Percentiles rank a stretch among this genome's conserved stretches.
These are phyloP conservation scores for Coemansia sp. DNA, from an alignment of 192 early-diverging fungal genomes.

Conservation along the genomic window DNA sequence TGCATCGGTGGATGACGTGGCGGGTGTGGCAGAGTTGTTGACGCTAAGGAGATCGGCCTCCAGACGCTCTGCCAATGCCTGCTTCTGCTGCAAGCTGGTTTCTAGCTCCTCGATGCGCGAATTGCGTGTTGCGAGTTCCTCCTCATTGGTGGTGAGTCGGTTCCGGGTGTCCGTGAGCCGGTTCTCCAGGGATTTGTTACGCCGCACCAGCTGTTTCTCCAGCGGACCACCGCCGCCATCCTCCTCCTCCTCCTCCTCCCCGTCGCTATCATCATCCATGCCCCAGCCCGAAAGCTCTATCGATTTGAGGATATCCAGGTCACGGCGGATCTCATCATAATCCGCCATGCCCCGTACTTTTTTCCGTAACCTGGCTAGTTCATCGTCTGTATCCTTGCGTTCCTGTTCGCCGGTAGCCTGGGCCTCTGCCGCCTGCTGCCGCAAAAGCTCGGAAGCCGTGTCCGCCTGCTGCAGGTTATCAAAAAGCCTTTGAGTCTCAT, in stretches of 20 bases:
- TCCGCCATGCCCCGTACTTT: constrained; percentile 61
- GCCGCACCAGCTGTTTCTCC: constrained; percentile 73
- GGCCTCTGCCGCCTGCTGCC: background rate
- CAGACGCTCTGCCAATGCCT: constrained; percentile 43
- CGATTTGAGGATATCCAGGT: constrained; percentile 66
- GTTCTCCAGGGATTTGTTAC: constrained; percentile 77
- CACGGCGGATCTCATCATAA: constrained; percentile 81
- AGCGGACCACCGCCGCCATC: no score
- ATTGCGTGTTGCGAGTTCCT: background rate
- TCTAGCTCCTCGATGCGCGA: constrained; percentile 48
- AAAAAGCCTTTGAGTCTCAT: constrained; percentile 30
- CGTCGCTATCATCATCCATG: constrained; percentile 30
- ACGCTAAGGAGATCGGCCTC: constrained; percentile 25
- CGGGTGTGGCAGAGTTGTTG: background rate
- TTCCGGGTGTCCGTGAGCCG: constrained; percentile 52
- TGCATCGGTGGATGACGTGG: background rate
- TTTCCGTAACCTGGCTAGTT: constrained; percentile 52
- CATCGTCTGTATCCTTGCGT: constrained; percentile 49
- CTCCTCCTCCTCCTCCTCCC: constrained; percentile 46
- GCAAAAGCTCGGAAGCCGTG: constrained; percentile 21
- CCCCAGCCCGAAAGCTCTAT: constrained; percentile 60
- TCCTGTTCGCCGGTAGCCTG: constrained; percentile 20
- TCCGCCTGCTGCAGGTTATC: constrained; percentile 29
- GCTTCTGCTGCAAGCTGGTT: constrained; percentile 52
- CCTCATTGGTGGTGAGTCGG: constrained; percentile 44